Conservation (phyloP, 2,329 filamentous ascomycete genomes). For the Epichloe brachyelytri region DNA sequence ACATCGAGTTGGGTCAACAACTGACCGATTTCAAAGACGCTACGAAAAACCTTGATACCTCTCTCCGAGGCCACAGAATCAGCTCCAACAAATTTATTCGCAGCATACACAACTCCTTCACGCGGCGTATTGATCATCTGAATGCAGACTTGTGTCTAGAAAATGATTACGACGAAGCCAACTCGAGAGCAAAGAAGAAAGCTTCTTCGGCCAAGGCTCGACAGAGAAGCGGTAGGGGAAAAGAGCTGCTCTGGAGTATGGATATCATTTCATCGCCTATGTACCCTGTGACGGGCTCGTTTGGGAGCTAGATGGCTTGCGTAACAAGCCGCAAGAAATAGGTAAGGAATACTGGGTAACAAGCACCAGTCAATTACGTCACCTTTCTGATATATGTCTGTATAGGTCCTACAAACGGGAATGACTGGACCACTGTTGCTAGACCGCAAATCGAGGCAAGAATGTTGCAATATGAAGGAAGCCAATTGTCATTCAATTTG, state of each 20-base stretch:
- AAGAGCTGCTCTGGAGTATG: conserved; percentile 42
- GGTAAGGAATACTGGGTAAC: conserved; percentile 12
- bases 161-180: conserved; percentile 35
- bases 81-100: conserved; percentile 66
- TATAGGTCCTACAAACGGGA: conserved; percentile 10
- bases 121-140: conserved; percentile 63
- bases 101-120: conserved; percentile 77
- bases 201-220: conserved; percentile 21
- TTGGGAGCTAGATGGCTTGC: conserved; percentile 83
- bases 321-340: conserved; percentile 45
- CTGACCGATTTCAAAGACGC: conserved; percentile 60
- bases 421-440: conserved; percentile 55
- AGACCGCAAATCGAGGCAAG: conserved; percentile 51
- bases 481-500: conserved; percentile 61
- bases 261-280: conserved; percentile 83
- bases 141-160: conserved; percentile 54
- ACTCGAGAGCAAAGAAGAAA: conserved; percentile 21
- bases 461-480: conserved; percentile 54
- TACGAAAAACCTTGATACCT: conserved; percentile 55
- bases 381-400: neutral
- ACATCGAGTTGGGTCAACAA: conserved; percentile 54
- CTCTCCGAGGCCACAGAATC: conserved; percentile 63
- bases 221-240: conserved; percentile 17
- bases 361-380: neutral
- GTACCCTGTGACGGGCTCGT: conserved; percentile 61